These are phyloP conservation scores for Epichloe hybrida DNA, from an alignment of 2,329 filamentous ascomycete genomes.

Conservation along the genomic window DNA sequence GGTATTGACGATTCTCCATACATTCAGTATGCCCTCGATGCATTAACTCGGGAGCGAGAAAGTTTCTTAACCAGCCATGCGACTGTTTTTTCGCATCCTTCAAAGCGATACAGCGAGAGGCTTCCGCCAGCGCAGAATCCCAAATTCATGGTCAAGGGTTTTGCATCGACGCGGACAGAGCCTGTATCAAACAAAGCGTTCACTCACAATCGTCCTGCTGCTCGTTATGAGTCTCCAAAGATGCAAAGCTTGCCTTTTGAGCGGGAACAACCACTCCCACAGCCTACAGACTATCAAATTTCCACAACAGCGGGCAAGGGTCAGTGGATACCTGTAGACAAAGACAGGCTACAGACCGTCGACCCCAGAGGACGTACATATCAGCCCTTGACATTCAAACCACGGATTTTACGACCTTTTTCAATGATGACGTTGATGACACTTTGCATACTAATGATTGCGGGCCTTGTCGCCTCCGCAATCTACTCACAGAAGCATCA, in stretches of 20 bases:
- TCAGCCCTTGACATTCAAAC: slow-evolving; percentile 53
- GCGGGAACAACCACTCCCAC: slow-evolving; percentile 1
- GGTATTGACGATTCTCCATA: slow-evolving; percentile 76
- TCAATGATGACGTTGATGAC: slow-evolving; percentile 48
- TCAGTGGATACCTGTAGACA: slow-evolving; percentile 22
- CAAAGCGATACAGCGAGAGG: slow-evolving; percentile 19
- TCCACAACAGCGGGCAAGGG: slow-evolving; percentile 7
- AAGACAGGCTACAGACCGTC: slow-evolving; percentile 20
- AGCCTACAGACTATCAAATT: background rate
- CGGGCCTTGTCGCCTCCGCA: slow-evolving; percentile 58
- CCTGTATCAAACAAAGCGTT: background rate
- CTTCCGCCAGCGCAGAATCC: slow-evolving; percentile 10
- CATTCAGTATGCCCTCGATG: slow-evolving; percentile 80
- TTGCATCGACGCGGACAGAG: background rate
- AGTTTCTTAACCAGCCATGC: slow-evolving; percentile 36
- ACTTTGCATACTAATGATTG: slow-evolving; percentile 56
- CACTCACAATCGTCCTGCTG: background rate
- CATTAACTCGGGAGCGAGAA: slow-evolving; percentile 63
- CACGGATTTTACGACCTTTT: slow-evolving; percentile 53
- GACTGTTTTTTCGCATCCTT: slow-evolving; percentile 28
- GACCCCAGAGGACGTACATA: slow-evolving; percentile 25
- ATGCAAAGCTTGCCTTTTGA: background rate
- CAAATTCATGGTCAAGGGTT: background rate
- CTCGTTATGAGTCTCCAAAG: background rate
- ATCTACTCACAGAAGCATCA: slow-evolving; percentile 48